These are phyloP conservation scores for Candida insectalens DNA, from an alignment of 805 yeast species.

Conservation along the genomic window DNA sequence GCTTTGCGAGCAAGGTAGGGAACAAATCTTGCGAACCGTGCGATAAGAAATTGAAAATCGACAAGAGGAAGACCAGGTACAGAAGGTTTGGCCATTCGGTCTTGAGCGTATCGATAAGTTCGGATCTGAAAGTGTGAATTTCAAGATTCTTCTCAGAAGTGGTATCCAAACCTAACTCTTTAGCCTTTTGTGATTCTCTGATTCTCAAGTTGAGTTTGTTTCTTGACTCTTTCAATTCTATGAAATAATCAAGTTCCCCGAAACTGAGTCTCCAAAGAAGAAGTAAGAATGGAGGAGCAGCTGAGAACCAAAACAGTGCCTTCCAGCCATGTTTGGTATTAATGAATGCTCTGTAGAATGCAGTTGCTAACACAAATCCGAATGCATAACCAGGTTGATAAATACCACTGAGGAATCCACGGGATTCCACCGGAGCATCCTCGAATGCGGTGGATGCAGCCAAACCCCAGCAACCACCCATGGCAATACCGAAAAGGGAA, in stretches of 20 bases:
- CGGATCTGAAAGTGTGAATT: slow-evolving; percentile 6
- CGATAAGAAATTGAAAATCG: slow-evolving; percentile 64
- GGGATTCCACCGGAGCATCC: slow-evolving; percentile 30
- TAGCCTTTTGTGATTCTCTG: slow-evolving; percentile 4
- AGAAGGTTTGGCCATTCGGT: slow-evolving; percentile 52
- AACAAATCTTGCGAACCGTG: slow-evolving; percentile 71
- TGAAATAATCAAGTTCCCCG: slow-evolving; percentile 52
- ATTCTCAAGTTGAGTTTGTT: slow-evolving; percentile 13
- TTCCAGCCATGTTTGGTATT: slow-evolving; percentile 55
- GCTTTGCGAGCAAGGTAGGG: slow-evolving; percentile 51
- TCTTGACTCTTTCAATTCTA: slow-evolving; percentile 21
- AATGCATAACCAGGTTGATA: slow-evolving; percentile 65
- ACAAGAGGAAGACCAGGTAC: slow-evolving; percentile 51
- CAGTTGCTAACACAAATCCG: slow-evolving; percentile 46
- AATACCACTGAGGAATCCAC: slow-evolving; percentile 44
- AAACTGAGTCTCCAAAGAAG: slow-evolving; percentile 45
- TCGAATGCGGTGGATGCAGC: slow-evolving; percentile 34
- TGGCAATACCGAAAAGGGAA: slow-evolving; percentile 41
- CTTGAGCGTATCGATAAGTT: slow-evolving; percentile 28
- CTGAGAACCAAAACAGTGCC: slow-evolving; percentile 62
- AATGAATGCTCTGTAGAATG: slow-evolving; percentile 44
- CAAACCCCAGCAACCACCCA: slow-evolving; percentile 38
- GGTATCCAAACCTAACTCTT: background rate
- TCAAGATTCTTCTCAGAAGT: background rate
- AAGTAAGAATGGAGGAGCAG: slow-evolving; percentile 55